These are phyloP conservation scores for Saccharomyces paradoxus DNA, from an alignment of 805 yeast species.

Conservation along the genomic window DNA sequence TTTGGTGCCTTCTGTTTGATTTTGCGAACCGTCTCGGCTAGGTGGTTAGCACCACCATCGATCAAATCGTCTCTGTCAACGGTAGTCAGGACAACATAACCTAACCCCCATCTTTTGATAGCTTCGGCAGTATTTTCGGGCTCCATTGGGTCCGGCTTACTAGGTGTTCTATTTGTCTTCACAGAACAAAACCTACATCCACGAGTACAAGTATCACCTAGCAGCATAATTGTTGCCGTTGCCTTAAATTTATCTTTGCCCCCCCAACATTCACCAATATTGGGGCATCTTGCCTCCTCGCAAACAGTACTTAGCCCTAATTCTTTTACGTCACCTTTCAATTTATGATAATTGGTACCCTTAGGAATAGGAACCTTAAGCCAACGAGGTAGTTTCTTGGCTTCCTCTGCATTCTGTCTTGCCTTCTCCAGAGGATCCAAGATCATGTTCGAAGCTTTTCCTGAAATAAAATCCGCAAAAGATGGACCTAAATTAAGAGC, in stretches of 20 bases:
- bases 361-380: constrained; percentile 93
- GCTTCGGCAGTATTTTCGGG: constrained; percentile 98
- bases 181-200: constrained; percentile 99
- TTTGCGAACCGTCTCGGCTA: constrained; percentile 75
- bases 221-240: constrained; percentile 92
- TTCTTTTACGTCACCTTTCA: constrained; percentile 82
- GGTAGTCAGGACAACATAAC: constrained; percentile 93
- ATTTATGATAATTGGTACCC: constrained; percentile 72
- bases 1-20: constrained; percentile 87
- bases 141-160: constrained; percentile 87
- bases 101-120: constrained; percentile 94
- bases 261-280: constrained; percentile 99
- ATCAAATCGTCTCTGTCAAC: constrained; percentile 92
- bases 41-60: constrained; percentile 91
- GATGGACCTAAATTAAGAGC: constrained; percentile 77
- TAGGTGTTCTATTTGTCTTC: constrained; percentile 82
- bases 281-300: constrained; percentile 99
- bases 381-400: constrained; percentile 83
- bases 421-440: constrained; percentile 75
- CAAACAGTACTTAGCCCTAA: constrained; percentile 90
- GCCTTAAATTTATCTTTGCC: constrained; percentile 69
- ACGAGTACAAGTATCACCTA: constrained; percentile 98
- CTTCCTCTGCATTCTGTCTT: constrained; percentile 48
- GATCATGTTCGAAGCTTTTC: constrained; percentile 58
- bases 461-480: constrained; percentile 82